Base-by-base conservation (phyloP, 805 yeast species). In the Sporopachydermia quercuum region DNA sequence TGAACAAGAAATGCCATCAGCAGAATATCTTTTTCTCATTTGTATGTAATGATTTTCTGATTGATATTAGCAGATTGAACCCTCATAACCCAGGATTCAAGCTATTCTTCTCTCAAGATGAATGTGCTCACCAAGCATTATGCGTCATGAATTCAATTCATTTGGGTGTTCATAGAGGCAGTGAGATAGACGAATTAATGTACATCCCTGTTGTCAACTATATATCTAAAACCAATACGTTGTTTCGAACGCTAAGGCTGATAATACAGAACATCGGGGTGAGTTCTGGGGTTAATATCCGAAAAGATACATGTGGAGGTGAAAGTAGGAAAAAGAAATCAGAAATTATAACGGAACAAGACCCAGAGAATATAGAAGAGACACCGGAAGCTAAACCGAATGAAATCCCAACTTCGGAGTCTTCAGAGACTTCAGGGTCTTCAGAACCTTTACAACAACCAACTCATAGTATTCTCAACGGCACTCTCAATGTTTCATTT, bases 71-170 rank as follows among this genome's bases (percentile, higher is more conserved):
- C 37, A 50, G 66, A 3, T 52, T 62, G 45, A 61, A 57, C 42
- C 54, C 66, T 4, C 46, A 49, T 27, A 56, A 57, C 38, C 62
- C 66, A 6, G 65, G 63, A 1, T 63, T 62, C 48, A 52, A 57
- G 44, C 49, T 62, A 43, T 44, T 52, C 33, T 62, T 57, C 43
- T 49, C 49, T 5, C 44, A 45, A 3, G 49, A 43, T 15, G 64
- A 58, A 34, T 42, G 49, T n/a, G 65, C 66, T 3, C 67, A 62
- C 43, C 67, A 62, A 47, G 55, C 60, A 5, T 49, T 59, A 6
- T 43, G 58, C 37, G 47, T 61, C 8, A 45, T 57, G 3, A 51
- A 57, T 13, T 55, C 64, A 3, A 37, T 58, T 19, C 53, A 53
- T 6, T 48, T 60, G 30, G 65, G 62, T 13, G 36, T 61, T 15